Percentiles rank a stretch among this genome's conserved stretches.
phyloP scores from a whole-genome alignment of 495 filamentous ascomycete species.

The Neurospora sp. region DNA sequence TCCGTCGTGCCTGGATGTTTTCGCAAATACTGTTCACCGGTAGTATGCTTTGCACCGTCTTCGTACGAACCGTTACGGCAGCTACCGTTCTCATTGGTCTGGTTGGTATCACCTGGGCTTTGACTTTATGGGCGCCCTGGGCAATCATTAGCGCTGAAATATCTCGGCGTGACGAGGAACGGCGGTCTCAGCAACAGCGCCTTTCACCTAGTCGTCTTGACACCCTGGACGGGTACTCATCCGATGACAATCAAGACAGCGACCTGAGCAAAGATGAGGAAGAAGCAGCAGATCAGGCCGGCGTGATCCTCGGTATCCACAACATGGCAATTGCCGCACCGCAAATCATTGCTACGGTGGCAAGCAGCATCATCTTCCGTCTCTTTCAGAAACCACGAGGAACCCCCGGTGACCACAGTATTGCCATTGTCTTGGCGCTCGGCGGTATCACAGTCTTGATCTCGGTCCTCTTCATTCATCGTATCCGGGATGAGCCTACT shows the following conservation, averaged over 20 bases:
- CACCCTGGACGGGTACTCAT: slow-evolving; percentile 21
- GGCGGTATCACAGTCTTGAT: slow-evolving; percentile 68
- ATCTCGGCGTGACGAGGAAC: slow-evolving; percentile 60
- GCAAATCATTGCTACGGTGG: slow-evolving; percentile 77
- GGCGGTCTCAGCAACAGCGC: slow-evolving; percentile 38
- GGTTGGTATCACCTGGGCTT: slow-evolving; percentile 78
- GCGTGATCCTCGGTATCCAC: slow-evolving; percentile 81
- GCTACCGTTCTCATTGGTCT: slow-evolving; percentile 67
- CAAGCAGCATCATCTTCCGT: slow-evolving; percentile 71
- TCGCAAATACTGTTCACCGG: slow-evolving; percentile 69
- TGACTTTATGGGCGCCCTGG: slow-evolving; percentile 87
- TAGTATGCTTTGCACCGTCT: slow-evolving; percentile 71
- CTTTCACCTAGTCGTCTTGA: slow-evolving; percentile 14
- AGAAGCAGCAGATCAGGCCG: slow-evolving; percentile 61
- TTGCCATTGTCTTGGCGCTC: slow-evolving; percentile 73
- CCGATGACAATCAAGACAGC: slow-evolving; percentile 17
- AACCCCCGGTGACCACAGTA: slow-evolving; percentile 70
- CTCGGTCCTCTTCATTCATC: slow-evolving; percentile 57
- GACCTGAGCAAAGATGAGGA: slow-evolving; percentile 27
- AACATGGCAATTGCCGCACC: slow-evolving; percentile 85
- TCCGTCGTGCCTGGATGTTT: slow-evolving; percentile 76
- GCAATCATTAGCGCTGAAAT: slow-evolving; percentile 86
- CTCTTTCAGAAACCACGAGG: slow-evolving; percentile 74
- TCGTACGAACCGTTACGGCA: slow-evolving; percentile 53
- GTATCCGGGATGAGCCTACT: slow-evolving; percentile 34